These are phyloP conservation scores for Fusarium sp. DNA, from an alignment of 2,329 filamentous ascomycete genomes.

Conservation along the genomic window DNA sequence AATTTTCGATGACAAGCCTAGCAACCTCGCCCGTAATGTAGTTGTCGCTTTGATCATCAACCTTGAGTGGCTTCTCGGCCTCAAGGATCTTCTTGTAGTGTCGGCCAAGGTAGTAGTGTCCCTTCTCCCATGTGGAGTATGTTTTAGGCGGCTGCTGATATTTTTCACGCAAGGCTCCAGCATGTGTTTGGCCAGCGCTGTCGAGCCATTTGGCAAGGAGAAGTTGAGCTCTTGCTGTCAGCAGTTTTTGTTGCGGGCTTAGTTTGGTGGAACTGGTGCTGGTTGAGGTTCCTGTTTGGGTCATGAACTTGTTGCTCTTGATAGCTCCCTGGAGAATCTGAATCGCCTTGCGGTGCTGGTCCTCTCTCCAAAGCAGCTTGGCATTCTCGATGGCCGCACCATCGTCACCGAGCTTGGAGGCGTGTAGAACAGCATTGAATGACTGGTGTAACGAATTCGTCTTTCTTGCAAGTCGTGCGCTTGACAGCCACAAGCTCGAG, in stretches of 20 bases:
- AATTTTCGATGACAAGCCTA: constrained; percentile 93
- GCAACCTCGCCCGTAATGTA: constrained; percentile 86
- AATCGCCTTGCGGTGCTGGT: constrained; percentile 94
- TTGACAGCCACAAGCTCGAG: constrained; percentile 86
- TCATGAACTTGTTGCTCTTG: constrained; percentile 79
- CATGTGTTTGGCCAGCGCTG: constrained; percentile 91
- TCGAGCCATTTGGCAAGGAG: constrained; percentile 98
- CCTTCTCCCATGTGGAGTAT: constrained; percentile 87
- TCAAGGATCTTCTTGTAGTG: constrained; percentile 98
- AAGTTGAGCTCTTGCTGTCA: constrained; percentile 84
- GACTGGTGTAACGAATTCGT: constrained; percentile 86
- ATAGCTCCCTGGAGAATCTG: constrained; percentile 91
- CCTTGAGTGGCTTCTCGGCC: constrained; percentile 82
- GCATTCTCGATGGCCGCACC: constrained; percentile 96
- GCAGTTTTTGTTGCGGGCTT: constrained; percentile 66
- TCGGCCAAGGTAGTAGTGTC: constrained; percentile 95
- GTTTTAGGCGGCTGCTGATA: constrained; percentile 86
- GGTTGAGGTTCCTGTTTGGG: constrained; percentile 54
- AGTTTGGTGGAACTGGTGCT: constrained; percentile 50
- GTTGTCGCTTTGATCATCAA: constrained; percentile 80
- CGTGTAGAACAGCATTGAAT: constrained; percentile 93
- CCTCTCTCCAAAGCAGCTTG: constrained; percentile 91
- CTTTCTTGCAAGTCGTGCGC: constrained; percentile 87
- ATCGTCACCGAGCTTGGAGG: constrained; percentile 84
- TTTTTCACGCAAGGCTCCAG: constrained; percentile 80